Conservation (phyloP, 73 alveolate genomes). For the Uronychia setigera region DNA sequence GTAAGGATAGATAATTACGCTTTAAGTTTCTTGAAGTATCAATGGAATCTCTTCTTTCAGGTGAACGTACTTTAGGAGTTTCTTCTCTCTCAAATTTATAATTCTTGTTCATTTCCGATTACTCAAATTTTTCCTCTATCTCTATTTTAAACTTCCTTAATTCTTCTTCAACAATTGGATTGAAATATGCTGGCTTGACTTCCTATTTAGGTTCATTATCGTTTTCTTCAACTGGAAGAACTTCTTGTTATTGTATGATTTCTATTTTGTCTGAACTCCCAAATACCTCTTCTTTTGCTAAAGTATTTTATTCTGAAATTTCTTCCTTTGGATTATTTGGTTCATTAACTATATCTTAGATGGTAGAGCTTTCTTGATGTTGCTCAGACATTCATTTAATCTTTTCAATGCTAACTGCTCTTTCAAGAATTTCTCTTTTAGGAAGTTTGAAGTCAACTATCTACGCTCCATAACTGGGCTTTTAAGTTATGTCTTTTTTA, state of each 20-base stretch:
- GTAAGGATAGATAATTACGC: background rate
- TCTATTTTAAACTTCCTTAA: background rate
- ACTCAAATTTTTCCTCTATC: background rate
- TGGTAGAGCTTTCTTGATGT: too few species aligned
- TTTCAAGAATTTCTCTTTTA: background rate
- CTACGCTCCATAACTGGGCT: too few species aligned
- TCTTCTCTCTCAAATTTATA: background rate
- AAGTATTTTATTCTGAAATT: background rate
- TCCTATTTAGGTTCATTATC: too few species aligned
- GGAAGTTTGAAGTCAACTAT: too few species aligned
- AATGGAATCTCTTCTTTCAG: background rate
- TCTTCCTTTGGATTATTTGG: too few species aligned
- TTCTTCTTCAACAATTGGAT: background rate
- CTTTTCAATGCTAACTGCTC: background rate
- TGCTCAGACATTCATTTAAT: background rate
- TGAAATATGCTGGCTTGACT: background rate
- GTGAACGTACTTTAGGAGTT: too few species aligned
- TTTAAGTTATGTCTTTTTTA: too few species aligned
- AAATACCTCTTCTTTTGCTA: background rate
- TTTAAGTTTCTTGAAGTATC: background rate
- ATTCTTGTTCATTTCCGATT: background rate
- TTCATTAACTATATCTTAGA: too few species aligned
- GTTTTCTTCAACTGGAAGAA: too few species aligned
- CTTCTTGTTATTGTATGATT: background rate
- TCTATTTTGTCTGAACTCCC: background rate